Percentiles rank a stretch among this genome's conserved stretches.
Evolutionary conservation across 352 stramenopile species (phyloP).

Genomic region (Hyaloperonospora arabidopsidis): DNA sequence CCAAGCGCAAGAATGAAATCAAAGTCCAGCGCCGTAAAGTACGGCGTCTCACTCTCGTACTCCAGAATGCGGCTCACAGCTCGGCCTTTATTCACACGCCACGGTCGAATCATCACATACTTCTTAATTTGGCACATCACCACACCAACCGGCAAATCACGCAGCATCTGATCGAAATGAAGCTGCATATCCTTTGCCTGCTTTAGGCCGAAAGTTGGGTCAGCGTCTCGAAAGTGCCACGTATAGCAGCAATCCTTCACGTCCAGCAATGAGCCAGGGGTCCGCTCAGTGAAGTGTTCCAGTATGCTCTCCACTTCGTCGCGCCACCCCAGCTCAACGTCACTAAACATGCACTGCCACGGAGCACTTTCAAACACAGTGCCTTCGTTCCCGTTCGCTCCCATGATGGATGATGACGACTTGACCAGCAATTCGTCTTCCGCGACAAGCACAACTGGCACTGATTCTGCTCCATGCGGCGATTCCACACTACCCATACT

Average conservation of each 20-base stretch:
- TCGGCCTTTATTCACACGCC: slow-evolving; percentile 81
- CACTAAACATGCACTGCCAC: slow-evolving; percentile 81
- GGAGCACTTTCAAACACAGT: slow-evolving; percentile 28
- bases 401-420: slow-evolving; percentile 15
- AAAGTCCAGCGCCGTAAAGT: slow-evolving; percentile 68
- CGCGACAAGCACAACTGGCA: background rate
- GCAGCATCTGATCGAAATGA: slow-evolving; percentile 86
- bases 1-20: slow-evolving; percentile 83
- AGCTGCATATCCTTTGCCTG: slow-evolving; percentile 86
- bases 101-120: slow-evolving; percentile 81
- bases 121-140: slow-evolving; percentile 87
- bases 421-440: slow-evolving; percentile 18
- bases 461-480: slow-evolving; percentile 5
- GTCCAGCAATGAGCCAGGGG: slow-evolving; percentile 76
- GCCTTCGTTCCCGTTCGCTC: slow-evolving; percentile 6
- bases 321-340: slow-evolving; percentile 70
- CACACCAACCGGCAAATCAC: slow-evolving; percentile 71
- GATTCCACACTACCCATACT: slow-evolving; percentile 14
- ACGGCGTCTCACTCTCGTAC: slow-evolving; percentile 68
- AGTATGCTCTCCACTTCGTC: slow-evolving; percentile 78
- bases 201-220: slow-evolving; percentile 78
- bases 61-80: slow-evolving; percentile 79
- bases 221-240: slow-evolving; percentile 83
- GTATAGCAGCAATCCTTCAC: slow-evolving; percentile 83
- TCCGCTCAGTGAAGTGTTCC: slow-evolving; percentile 84